phyloP scores from a whole-genome alignment of 1,139 yeast species.

The Suhomyces panamericanus region DNA sequence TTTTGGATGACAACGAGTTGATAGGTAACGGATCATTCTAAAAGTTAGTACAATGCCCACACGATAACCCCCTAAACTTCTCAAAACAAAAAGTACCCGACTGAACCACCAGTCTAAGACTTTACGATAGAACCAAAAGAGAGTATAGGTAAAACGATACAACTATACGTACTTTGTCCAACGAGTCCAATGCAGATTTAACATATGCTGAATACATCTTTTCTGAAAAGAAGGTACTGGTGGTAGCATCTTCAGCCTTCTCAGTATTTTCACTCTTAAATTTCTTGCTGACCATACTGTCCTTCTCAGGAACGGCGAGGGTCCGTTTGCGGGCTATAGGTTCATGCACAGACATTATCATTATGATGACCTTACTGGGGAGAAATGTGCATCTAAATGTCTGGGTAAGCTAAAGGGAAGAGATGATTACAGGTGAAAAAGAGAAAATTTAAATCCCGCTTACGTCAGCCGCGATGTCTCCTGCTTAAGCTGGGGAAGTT shows the following conservation, averaged over 20 bases:
- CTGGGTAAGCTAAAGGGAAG: constrained; percentile 3
- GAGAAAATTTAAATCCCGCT: constrained; percentile 6
- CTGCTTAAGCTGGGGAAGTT: not conserved
- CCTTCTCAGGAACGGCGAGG: constrained; percentile 14
- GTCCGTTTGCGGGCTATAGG: constrained; percentile 20
- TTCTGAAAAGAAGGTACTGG: constrained; percentile 37
- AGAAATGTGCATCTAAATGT: constrained; percentile 6
- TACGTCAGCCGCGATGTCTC: constrained; percentile 8
- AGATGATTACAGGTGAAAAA: constrained; percentile 4
- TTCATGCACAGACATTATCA: constrained; percentile 20
- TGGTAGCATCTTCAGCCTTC: constrained; percentile 10
- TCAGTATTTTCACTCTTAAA: constrained; percentile 12
- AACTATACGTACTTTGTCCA: constrained; percentile 56
- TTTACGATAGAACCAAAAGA: constrained; percentile 6
- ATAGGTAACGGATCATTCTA: constrained; percentile 41
- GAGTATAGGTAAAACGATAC: constrained; percentile 6
- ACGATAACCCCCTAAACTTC: constrained; percentile 8
- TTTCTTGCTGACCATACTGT: constrained; percentile 13
- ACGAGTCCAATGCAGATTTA: constrained; percentile 66
- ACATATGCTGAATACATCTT: constrained; percentile 65
- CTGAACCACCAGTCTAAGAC: constrained; percentile 8
- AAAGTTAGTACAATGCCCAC: constrained; percentile 23
- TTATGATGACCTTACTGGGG: constrained; percentile 9
- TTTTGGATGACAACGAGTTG: constrained; percentile 39
- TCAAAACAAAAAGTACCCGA: constrained; percentile 9